Base-by-base conservation (phyloP, 768 basidiomycete genomes). In the Trametes gibbosa region DNA sequence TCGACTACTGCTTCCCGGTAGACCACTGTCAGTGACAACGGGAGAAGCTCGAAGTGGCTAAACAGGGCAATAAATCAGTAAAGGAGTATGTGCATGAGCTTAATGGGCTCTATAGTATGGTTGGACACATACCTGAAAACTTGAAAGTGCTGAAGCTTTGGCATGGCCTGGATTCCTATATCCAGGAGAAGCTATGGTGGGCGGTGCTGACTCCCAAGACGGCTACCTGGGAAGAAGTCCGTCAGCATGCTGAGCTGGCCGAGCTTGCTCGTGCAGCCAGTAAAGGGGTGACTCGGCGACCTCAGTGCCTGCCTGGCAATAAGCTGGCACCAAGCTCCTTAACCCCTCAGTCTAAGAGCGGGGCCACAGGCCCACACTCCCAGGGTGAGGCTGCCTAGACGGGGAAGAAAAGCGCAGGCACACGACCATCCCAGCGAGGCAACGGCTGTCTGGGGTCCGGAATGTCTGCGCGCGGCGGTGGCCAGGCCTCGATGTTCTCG, bases 1-100 rank as follows among this genome's bases (percentile, higher is more conserved):
- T 61, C 32, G 46, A 56, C 27, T 56, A 61, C 46, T 55, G 53
- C 40, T 61, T 56, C 52, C 45, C 54, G 16, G 25, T 40, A 3
- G 59, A 61, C 21, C 55, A 48, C 35, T 32, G 50, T 7, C 50
- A 35, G 10, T 32, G 24, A 13, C 32, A 35, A 32, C 50, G 32
- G 7, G 27, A 34, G 29, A 17, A 34, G 49, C 29, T 50, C 7
- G 35, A 50, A 17, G 16, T n/a, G 10, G 29, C 49, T 34, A 23
- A 4, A 19, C 49, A 50, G n/a, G 40, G 40, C 27, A 37, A 37
- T 34, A n/a, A 24, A 29, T 34, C 49, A 50, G 49, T 50, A n/a
- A 32, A 37, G 16, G 49, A 32, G n/a, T 50, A 32, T n/a, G 49
- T 50, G 5, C 49, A 50, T 21, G 25, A 32, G 29, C 23, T 50